Percentiles rank a stretch among this genome's conserved stretches.
Conservation (phyloP, 345 rosid genomes). For the Lenwebbia sp. region DNA sequence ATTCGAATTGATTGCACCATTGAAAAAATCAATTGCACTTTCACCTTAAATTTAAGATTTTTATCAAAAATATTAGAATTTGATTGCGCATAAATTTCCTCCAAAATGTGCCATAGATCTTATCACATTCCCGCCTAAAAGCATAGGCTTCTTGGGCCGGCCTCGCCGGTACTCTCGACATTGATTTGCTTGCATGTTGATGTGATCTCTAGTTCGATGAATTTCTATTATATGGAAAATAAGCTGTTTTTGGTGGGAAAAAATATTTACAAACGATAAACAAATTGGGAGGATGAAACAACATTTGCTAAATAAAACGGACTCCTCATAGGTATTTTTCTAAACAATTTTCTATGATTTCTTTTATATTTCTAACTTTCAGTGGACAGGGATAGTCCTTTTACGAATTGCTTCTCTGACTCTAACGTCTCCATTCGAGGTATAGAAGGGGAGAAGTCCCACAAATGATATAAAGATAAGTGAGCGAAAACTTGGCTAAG, state of each 20-base stretch:
- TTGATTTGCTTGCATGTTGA: neutral
- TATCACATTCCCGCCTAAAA: neutral
- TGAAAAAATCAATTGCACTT: too few relatives aligned
- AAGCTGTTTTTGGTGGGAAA: neutral
- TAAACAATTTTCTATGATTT: too few relatives aligned
- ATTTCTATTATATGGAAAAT: neutral
- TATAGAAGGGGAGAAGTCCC: too few relatives aligned
- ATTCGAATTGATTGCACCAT: too few relatives aligned
- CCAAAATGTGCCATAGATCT: neutral
- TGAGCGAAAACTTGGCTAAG: too few relatives aligned
- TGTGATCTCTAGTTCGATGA: neutral
- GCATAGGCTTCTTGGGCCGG: neutral
- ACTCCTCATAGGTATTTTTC: neutral
- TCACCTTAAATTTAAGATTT: too few relatives aligned
- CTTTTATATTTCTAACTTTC: too few relatives aligned
- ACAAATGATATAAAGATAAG: too few relatives aligned
- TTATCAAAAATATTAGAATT: neutral
- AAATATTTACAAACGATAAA: neutral
- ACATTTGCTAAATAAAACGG: too few relatives aligned
- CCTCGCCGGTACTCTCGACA: neutral
- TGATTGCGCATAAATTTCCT: neutral
- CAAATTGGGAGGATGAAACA: neutral
- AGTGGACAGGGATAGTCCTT: too few relatives aligned
- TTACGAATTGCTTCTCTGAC: too few relatives aligned
- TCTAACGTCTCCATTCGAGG: too few relatives aligned